Base-by-base conservation (phyloP, 2,329 filamentous ascomycete species). In the Triangularia verruculosa region DNA sequence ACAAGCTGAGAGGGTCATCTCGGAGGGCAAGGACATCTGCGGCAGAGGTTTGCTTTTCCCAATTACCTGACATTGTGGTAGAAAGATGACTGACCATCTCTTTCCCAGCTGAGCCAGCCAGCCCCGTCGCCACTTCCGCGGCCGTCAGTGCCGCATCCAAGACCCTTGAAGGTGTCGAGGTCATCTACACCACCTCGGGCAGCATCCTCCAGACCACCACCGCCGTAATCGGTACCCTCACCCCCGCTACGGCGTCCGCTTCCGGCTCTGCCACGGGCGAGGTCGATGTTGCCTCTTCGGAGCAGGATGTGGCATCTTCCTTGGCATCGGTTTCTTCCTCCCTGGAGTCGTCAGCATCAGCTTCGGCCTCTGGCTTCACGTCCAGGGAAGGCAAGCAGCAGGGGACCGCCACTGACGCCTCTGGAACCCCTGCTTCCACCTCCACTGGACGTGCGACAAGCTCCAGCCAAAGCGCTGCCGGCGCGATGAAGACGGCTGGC, bases 11-110 rank as follows among this genome's bases (percentile, higher is more conserved):
- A 65, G 74, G 55, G 77, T 77, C 57, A 69, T 83, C 39, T 64
- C 71, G 47, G 80, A 76, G 63, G 80, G 75, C 34, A 67, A 77
- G 55, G 57, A 70, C 11, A 66, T 77, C 63, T 83, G 81, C 72
- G 65, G 70, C 28, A 73, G 68, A 57, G 76, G 75, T 80, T 43
- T 62, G 67, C 32, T 72, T 78, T 56, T 1, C n/a, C 32, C 6
- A 54, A 6, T 4, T 27, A 4, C 51, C n/a, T 20, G 12, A 4
- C 4, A 54, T 7, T 17, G 1, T 54, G 9, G 15, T 4, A 54
- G 12, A 54, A n/a, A 7, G 20, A 13, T 6, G n/a, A 15, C 51
- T 54, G 51, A 54, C 51, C n/a, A 20, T 20, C 6, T 11, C 11
- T 47, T 12, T 7, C 3, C 2, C 9, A 47, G 34, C 34, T n/a